Evolutionary conservation across 345 rosid genomes (phyloP), one percentile per base, ranked within the genome.

Genomic region (Firmiana major): DNA sequence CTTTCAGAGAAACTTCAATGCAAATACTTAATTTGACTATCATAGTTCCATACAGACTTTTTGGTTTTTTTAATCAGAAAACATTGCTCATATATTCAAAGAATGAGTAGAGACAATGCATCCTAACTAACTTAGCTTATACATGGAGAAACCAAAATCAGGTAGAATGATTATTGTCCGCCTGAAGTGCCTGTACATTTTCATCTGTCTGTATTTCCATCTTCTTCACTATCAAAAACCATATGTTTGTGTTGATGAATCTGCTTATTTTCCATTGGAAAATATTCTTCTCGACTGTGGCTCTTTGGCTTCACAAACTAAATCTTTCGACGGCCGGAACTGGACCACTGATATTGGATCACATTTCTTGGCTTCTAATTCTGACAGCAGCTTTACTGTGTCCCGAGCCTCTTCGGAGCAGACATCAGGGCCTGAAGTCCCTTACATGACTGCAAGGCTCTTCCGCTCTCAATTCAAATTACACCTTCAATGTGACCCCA

Each of bases 401-500:
- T 72, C 63, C 7, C 54, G 11, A 36, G 63, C 63, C 0, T 71
- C 19, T 34, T 54, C n/a, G 22, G 45, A 10, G 28, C 22, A n/a
- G 17, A 19, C 28, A 55, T 79, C 75, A 12, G 72, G 42, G 48
- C 57, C 81, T 46, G 28, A 31, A 5, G 66, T 54, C 49, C 73
- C 81, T 43, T 59, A 58, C 69, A 45, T 34, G 64, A 69, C 77
- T 1, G 75, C 81, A 4, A 75, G 79, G 59, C 38, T 80, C 17
- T 78, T 49, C 63, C 45, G 13, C 5, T 58, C 73, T 3, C 10
- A 71, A 51, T 58, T 78, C 26, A 84, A 84, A 59, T 75, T 74
- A 83, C 76, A 74, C 38, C 11, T 78, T 83, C 60, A 43, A 73
- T 9, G 69, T 78, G 9, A 64, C 73, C 48, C 69, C 86, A 0